Evolutionary conservation across 371 early-diverging fungal species (phyloP).

Genomic region (Globomyces sp.): DNA sequence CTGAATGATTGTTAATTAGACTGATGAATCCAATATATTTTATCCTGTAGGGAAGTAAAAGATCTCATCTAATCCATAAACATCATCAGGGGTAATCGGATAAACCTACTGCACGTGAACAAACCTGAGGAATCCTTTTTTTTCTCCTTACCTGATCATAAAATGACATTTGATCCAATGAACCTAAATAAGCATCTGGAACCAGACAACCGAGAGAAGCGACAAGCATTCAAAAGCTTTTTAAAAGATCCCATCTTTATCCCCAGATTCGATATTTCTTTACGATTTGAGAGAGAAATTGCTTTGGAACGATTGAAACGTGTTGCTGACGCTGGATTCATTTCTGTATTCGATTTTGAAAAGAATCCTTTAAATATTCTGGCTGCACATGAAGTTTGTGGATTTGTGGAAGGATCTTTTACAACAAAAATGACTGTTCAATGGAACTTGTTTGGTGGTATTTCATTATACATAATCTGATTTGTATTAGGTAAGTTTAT

Average conservation of each 20-base stretch:
- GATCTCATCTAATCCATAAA: too few species aligned
- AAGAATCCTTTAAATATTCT: conserved; percentile 70
- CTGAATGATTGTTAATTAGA: too few species aligned
- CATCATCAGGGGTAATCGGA: too few species aligned
- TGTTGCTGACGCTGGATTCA: conserved; percentile 54
- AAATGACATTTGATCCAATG: background rate
- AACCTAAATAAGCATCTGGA: conserved; percentile 47
- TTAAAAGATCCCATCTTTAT: conserved; percentile 59
- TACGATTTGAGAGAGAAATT: conserved; percentile 60
- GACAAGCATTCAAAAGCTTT: conserved; percentile 51
- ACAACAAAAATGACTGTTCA: conserved; percentile 68
- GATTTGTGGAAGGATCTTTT: conserved; percentile 67
- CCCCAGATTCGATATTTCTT: conserved; percentile 50
- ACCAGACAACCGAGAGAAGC: conserved; percentile 62
- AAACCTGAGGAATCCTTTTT: too few species aligned
- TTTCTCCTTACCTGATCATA: too few species aligned
- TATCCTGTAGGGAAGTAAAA: too few species aligned
- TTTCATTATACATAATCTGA: background rate
- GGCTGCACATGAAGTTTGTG: conserved; percentile 69
- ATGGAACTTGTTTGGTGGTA: conserved; percentile 63
- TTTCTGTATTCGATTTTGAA: conserved; percentile 70
- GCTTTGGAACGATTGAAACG: conserved; percentile 63
- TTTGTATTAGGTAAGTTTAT: too few species aligned
- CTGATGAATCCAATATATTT: too few species aligned
- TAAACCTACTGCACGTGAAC: too few species aligned